Base-by-base conservation (phyloP, 1,139 yeast genomes). In the Yamadazyma mexicana region DNA sequence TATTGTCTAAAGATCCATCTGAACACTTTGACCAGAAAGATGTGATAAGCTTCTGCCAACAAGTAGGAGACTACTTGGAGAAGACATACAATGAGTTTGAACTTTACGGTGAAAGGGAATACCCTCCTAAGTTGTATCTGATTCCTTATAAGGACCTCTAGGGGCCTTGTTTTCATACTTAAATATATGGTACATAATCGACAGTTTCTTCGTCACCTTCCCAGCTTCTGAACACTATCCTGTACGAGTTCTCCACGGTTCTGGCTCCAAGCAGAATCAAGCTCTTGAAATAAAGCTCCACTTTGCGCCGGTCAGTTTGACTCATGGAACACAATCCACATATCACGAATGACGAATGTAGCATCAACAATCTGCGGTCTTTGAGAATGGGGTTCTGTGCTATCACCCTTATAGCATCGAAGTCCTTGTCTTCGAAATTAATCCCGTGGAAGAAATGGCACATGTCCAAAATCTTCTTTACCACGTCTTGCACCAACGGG, bases 21-120 rank as follows among this genome's bases (percentile, higher is more conserved):
- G n/a, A n/a, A n/a, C 49, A 49, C 9, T 73, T 74, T 44, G 62
- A 68, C 40, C 76, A 73, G 51, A 52, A 56, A 11, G 56, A 55
- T 14, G 59, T 70, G 12, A 60, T 67, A 29, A 52, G 58, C 17
- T 56, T 59, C 39, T 51, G 74, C 41, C 54, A 64, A 46, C 62
- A 58, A 7, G 54, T 71, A 15, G 71, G 68, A 35, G 51, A 50
- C 7, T 73, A 72, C 46, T 53, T 65, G 35, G 51, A 50, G 11
- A 56, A 56, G 24, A 66, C 75, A 2, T 72, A 70, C 63, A 63
- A 60, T 37, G 75, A 73, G 46, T 71, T 73, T 66, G 70, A 66
- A 35, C 37, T 9, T 34, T 63, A 34, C 47, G 47, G n/a, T 64
- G 59, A 20, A 71, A 66, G 42, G n/a, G 44, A 10, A 10, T 26